Evolutionary conservation across 768 basidiomycete genomes (phyloP), one percentile per base, ranked within the genome.

Genomic region (Plicaturopsis crispa): DNA sequence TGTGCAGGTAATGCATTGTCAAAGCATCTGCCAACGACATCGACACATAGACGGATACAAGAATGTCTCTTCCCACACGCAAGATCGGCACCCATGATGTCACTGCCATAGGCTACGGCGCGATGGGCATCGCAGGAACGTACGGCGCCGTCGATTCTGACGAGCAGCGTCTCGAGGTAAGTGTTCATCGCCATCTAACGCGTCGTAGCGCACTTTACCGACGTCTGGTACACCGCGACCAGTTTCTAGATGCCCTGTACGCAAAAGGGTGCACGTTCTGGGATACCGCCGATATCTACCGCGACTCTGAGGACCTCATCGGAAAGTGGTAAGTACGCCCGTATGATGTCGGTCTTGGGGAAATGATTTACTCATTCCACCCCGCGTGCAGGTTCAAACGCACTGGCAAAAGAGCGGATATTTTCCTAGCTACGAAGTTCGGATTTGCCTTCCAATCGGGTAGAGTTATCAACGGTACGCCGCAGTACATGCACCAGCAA

Each of bases 401-500:
- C 31, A 66, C 59, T 5, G 65, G 65, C 3, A 66, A 66, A 45
- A 53, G 66, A 3, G 43, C 48, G 31, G 54, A 69, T 22, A 67
- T 73, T 17, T 82, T 80, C 57, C 62, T 83, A 14, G 76, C 78
- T 2, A 79, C 78, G 14, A 82, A 83, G 52, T 69, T 70, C 23
- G 67, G 69, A 5, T 1, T 57, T 21, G 30, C 43, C 57, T 6
- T 6, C 22, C 40, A 36, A 28, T 22, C 17, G 12, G 23, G 38
- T 8, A 48, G 35, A 31, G 35, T 23, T 37, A 44, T 6, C 39
- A 61, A 59, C 18, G 63, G 60, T 24, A 53, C 56, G 6, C 60
- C 66, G 0, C 57, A 67, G 38, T 69, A 72, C 39, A 63, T 67
- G 8, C 57, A 54, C 4, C 46, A 61, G 32, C 53, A 60, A 0